Base-by-base conservation (phyloP, 495 filamentous ascomycete species). In the Penicillium herquei region DNA sequence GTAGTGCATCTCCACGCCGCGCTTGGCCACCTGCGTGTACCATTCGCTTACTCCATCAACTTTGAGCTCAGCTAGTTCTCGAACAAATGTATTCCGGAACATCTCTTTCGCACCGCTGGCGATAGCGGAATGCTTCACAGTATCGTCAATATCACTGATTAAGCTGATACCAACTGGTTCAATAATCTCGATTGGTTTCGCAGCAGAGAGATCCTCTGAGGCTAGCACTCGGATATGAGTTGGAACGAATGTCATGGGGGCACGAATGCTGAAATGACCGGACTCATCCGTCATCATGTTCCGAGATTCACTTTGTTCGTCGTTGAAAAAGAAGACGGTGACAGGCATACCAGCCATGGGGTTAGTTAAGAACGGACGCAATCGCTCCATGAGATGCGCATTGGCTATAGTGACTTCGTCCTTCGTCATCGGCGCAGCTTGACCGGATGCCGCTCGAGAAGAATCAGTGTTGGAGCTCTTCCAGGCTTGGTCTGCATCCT, bases 81-180 rank as follows among this genome's bases (percentile, higher is more conserved):
- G 87, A 44, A 95, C 86, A 63, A 99, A 98, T 0, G 91, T 90
- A 67, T 98, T 98, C 18, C 92, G 83, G 65, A 97, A 98, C 47
- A 97, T 96, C 68, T 99, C 94, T 39, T 89, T 87, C 0, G 93
- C 86, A 0, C 95, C 94, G 56, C 82, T 81, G 6, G 81, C 77
- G 59, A 99, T 94, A 12, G 89, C 94, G 2, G 95, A 97, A 61
- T 91, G 90, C 67, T 99, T 99, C 55, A 99, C 88, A 0, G 94
- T 99, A 70, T 99, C 94, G 65, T 99, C 94, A 55, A 99, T 92
- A 62, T 99, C 94, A 65, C 91, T 97, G 64, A 99, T 97, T 50
- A 99, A 52, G 65, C 92, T 97, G 58, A 99, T 80, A 18, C 94
- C 94, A n/a, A 69, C 75, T 0, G 88, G 81, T 50, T 95, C 87